phyloP scores from a whole-genome alignment of 768 basidiomycete species.

The Tulasnella sp. region DNA sequence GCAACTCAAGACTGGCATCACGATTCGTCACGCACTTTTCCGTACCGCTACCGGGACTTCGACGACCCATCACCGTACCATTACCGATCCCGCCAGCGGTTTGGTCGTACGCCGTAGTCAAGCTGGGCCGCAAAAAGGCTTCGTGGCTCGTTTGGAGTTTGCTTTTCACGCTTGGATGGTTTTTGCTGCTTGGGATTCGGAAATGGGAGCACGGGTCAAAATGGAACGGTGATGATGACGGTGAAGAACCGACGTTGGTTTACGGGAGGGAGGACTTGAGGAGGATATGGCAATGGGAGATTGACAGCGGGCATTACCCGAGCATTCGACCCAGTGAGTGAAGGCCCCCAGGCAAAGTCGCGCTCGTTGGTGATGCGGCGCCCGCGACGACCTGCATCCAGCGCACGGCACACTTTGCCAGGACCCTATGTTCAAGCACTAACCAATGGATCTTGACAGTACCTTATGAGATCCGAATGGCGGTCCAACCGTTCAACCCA shows the following conservation, averaged over 20 bases:
- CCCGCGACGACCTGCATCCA: neutral
- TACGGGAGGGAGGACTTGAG: conserved; percentile 74
- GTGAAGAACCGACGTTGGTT: conserved; percentile 55
- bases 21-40: neutral
- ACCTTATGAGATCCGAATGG: conserved; percentile 63
- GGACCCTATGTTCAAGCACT: neutral
- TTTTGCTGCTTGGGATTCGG: conserved; percentile 52
- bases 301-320: conserved; percentile 90
- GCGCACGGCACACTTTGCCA: neutral
- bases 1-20: neutral
- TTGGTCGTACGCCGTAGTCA: conserved; percentile 52
- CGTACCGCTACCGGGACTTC: neutral
- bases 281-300: conserved; percentile 94
- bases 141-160: conserved; percentile 49
- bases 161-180: conserved; percentile 48
- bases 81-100: conserved; percentile 59
- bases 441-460: conserved; percentile 44
- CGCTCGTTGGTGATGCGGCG: neutral
- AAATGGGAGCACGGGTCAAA: neutral
- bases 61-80: conserved; percentile 42
- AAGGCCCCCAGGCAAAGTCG: neutral
- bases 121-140: conserved; percentile 58
- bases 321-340: conserved; percentile 69
- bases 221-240: conserved; percentile 16
- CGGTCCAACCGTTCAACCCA: conserved; percentile 59